These are phyloP conservation scores for Colletotrichum karsti DNA, from an alignment of 2,329 filamentous ascomycete species.

Conservation along the genomic window DNA sequence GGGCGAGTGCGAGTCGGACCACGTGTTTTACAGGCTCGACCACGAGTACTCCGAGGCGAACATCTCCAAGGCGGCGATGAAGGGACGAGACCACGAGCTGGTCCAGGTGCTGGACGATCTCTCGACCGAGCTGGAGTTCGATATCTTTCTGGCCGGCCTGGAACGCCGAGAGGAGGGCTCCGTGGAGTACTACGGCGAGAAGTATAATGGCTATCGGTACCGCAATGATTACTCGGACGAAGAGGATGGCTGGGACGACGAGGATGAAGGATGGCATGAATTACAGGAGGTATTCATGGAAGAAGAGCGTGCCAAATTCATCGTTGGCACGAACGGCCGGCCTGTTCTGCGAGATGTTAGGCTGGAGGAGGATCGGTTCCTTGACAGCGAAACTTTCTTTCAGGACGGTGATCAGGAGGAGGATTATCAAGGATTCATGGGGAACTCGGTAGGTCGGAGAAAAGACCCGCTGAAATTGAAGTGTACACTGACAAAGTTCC, in stretches of 20 bases:
- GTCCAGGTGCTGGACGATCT: slow-evolving; percentile 35
- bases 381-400: slow-evolving; percentile 34
- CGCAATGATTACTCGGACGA: slow-evolving; percentile 18
- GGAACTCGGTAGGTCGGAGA: slow-evolving; percentile 35
- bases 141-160: slow-evolving; percentile 42
- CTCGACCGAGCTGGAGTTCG: slow-evolving; percentile 35
- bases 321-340: slow-evolving; percentile 38
- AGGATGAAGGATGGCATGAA: slow-evolving; percentile 19
- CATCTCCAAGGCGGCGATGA: slow-evolving; percentile 38
- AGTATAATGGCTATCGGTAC: slow-evolving; percentile 5
- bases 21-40: slow-evolving; percentile 40
- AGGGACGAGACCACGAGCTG: slow-evolving; percentile 35
- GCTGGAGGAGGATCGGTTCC: slow-evolving; percentile 32
- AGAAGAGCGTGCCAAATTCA: slow-evolving; percentile 29
- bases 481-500: not conserved
- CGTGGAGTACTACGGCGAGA: slow-evolving; percentile 1
- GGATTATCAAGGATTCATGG: slow-evolving; percentile 37
- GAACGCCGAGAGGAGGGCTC: slow-evolving; percentile 37
- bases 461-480: too few species aligned
- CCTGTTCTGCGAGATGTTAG: slow-evolving; percentile 25
- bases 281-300: slow-evolving; percentile 28
- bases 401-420: slow-evolving; percentile 28
- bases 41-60: slow-evolving; percentile 43
- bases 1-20: not conserved
- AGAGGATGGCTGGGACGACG: slow-evolving; percentile 19